Percentiles rank a stretch among this genome's conserved stretches.
These are phyloP conservation scores for Dactylellina cionopaga DNA, from an alignment of 2,329 filamentous ascomycete genomes.

Conservation along the genomic window DNA sequence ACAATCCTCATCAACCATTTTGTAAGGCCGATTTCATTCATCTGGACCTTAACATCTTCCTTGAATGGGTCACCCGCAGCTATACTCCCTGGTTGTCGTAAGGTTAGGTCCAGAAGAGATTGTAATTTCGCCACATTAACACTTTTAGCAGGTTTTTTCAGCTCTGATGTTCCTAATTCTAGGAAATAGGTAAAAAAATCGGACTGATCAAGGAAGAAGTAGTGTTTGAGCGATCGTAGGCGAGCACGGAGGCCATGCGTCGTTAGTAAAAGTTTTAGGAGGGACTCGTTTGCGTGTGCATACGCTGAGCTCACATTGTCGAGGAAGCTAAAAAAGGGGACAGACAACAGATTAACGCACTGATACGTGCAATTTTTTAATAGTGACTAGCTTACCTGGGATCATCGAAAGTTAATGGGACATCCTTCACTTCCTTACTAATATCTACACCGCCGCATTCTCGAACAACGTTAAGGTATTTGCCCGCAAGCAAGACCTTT, in stretches of 20 bases:
- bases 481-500: constrained; percentile 92
- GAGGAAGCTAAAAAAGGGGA: constrained; percentile 72
- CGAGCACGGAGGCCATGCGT: constrained; percentile 89
- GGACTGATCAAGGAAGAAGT: constrained; percentile 97
- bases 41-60: constrained; percentile 95
- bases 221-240: constrained; percentile 92
- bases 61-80: constrained; percentile 96
- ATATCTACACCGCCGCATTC: constrained; percentile 97
- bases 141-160: constrained; percentile 85
- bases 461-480: constrained; percentile 96
- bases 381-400: constrained; percentile 58
- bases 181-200: constrained; percentile 99
- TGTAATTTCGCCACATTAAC: constrained; percentile 95
- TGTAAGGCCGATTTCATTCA: constrained; percentile 92
- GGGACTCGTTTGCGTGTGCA: constrained; percentile 90
- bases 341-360: not conserved
- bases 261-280: constrained; percentile 89
- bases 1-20: constrained; percentile 96
- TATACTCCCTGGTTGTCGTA: constrained; percentile 94
- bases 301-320: constrained; percentile 97
- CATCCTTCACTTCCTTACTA: constrained; percentile 84
- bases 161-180: constrained; percentile 86
- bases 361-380: not conserved
- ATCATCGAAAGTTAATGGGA: constrained; percentile 93
- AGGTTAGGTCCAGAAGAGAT: constrained; percentile 90